Conservation (phyloP, 208 protist genomes). For the Trichomonas vaginalis region DNA sequence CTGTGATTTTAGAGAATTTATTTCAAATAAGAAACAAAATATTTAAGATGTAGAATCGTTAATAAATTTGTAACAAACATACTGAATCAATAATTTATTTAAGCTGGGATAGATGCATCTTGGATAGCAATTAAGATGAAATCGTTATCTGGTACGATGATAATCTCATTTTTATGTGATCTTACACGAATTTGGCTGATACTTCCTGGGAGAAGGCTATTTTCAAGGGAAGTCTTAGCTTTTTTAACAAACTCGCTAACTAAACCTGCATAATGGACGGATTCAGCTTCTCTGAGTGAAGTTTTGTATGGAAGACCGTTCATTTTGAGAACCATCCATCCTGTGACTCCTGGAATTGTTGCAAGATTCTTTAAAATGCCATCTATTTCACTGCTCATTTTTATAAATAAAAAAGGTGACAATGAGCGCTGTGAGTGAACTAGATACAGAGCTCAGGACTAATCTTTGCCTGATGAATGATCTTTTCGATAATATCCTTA, state of each 20-base stretch:
- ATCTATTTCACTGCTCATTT: slow-evolving; percentile 3
- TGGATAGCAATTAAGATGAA: not conserved
- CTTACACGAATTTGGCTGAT: not conserved
- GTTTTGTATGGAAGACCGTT: not conserved
- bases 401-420: not conserved
- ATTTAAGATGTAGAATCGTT: not conserved
- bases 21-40: not conserved
- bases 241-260: not conserved
- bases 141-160: not conserved
- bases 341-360: not conserved
- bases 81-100: not conserved
- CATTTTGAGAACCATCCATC: not conserved
- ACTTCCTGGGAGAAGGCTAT: not conserved
- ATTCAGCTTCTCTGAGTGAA: not conserved
- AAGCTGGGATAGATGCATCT: not conserved
- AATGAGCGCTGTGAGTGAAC: not conserved
- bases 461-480: not conserved
- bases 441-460: not conserved
- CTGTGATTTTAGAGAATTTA: too few species aligned
- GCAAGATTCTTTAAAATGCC: not conserved
- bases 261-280: not conserved
- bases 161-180: slow-evolving; percentile 14
- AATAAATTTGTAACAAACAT: not conserved
- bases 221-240: not conserved
- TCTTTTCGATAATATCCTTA: not conserved